Conservation (phyloP, 1,284 basidiomycete genomes). For the Gymnopus androsaceus region DNA sequence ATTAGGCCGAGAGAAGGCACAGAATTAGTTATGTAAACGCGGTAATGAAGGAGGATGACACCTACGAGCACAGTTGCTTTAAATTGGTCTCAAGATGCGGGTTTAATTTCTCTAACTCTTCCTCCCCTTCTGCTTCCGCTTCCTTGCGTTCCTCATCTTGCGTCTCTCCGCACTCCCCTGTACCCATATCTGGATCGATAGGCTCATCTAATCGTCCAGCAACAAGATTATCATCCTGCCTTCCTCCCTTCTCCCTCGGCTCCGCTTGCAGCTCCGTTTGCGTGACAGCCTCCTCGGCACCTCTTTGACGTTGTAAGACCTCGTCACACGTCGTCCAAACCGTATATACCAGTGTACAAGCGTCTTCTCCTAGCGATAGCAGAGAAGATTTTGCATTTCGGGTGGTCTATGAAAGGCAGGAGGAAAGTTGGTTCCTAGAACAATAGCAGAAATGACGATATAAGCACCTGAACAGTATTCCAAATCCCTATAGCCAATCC, state of each 20-base stretch:
- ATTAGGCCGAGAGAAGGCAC: background rate
- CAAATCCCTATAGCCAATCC: constrained; percentile 5
- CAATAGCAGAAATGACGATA: background rate
- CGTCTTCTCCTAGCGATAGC: constrained; percentile 3
- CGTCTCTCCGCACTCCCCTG: no score
- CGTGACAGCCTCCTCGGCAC: no score
- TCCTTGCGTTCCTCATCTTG: background rate
- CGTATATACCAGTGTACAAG: background rate
- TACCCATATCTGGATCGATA: no score
- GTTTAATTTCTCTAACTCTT: background rate
- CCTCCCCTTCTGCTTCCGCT: background rate
- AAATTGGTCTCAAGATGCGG: background rate
- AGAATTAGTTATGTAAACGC: background rate
- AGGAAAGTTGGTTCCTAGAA: background rate
- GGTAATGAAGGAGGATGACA: background rate
- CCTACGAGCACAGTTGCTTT: constrained; percentile 4
- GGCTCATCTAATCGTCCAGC: no score
- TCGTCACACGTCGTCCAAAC: constrained; percentile 6
- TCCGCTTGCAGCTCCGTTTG: no score
- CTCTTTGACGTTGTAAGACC: constrained; percentile 1
- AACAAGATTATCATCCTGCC: no score
- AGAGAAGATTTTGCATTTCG: background rate
- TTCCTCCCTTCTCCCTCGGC: no score
- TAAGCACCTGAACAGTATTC: constrained; percentile 5
- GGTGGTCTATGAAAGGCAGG: background rate